Evolutionary conservation across 108 stramenopile genomes (phyloP).

Genomic region (Conticribra weissflogii): DNA sequence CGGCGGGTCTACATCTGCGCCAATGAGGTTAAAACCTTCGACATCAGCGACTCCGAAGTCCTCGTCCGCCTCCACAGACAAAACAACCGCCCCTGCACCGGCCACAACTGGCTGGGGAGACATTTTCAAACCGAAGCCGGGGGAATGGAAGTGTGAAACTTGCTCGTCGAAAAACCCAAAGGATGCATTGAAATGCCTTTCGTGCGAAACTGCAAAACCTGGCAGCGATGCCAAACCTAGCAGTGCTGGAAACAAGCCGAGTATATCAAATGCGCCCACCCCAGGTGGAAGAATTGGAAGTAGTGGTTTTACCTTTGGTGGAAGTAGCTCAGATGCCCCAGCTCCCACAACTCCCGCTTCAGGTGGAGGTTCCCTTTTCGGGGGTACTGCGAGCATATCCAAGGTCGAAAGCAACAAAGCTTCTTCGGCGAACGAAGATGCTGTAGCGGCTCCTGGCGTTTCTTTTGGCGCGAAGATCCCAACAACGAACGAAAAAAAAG

Average conservation of each 20-base stretch:
- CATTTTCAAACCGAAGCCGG: slow-evolving; percentile 40
- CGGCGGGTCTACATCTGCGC: background rate
- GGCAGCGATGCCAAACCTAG: background rate
- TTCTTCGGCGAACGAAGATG: background rate
- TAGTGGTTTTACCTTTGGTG: background rate
- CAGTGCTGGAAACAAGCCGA: background rate
- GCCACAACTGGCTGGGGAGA: slow-evolving; percentile 43
- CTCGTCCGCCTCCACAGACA: background rate
- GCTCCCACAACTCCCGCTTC: background rate
- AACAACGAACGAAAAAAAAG: background rate
- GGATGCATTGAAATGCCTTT: slow-evolving; percentile 20
- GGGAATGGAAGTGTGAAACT: slow-evolving; percentile 58
- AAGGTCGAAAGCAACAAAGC: background rate
- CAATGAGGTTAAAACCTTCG: background rate
- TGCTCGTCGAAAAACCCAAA: slow-evolving; percentile 42
- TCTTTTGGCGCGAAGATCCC: background rate
- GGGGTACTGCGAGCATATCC: background rate
- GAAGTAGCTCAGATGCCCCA: background rate
- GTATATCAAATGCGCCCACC: slow-evolving; percentile 1
- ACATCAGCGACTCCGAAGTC: no score
- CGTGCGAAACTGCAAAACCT: slow-evolving; percentile 45
- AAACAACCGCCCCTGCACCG: slow-evolving; percentile 1
- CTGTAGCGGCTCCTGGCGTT: background rate
- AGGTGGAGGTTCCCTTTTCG: background rate
- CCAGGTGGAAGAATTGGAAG: background rate